A percentile compares a stretch with the other conserved stretches of the same genome.
phyloP scores from a whole-genome alignment of 225 moss, liverwort and hornwort genomes.

The Pseudisothecium myosuroides region DNA sequence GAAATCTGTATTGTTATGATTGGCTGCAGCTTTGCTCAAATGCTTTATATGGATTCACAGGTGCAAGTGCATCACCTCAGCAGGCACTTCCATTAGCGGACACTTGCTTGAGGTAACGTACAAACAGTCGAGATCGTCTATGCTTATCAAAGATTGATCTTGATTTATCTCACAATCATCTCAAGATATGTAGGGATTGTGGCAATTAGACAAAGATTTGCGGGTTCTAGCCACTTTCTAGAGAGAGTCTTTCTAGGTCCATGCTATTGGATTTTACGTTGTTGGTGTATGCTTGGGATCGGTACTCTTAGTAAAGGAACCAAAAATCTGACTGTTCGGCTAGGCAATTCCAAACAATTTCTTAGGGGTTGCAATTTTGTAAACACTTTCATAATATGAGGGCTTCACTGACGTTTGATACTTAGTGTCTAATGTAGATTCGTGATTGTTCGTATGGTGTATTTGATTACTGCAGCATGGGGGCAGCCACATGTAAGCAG shows the following conservation, averaged over 20 bases:
- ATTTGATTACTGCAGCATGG: slow-evolving; percentile 34
- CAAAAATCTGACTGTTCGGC: background rate
- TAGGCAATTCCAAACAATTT: background rate
- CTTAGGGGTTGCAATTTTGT: background rate
- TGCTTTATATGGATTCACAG: slow-evolving; percentile 60
- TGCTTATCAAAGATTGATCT: background rate
- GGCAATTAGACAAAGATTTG: background rate
- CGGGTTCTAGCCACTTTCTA: background rate
- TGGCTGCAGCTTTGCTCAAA: slow-evolving; percentile 54
- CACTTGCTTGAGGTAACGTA: slow-evolving; percentile 45
- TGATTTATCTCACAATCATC: background rate
- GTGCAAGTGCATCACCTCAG: slow-evolving; percentile 58
- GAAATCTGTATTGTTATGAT: background rate
- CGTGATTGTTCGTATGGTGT: background rate
- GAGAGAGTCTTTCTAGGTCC: background rate
- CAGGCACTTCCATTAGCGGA: slow-evolving; percentile 59
- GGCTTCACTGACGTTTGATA: background rate
- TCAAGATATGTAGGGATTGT: background rate
- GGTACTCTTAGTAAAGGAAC: background rate
- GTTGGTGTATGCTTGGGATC: background rate
- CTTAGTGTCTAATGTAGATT: background rate
- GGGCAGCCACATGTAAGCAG: slow-evolving; percentile 45
- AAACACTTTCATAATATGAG: background rate
- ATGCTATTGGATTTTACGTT: background rate
- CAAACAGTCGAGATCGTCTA: background rate